Percentiles rank a stretch among this genome's conserved stretches.
Evolutionary conservation across 305 asterid genomes (phyloP).

Genomic region (Fraxinus xanthoxyloides): DNA sequence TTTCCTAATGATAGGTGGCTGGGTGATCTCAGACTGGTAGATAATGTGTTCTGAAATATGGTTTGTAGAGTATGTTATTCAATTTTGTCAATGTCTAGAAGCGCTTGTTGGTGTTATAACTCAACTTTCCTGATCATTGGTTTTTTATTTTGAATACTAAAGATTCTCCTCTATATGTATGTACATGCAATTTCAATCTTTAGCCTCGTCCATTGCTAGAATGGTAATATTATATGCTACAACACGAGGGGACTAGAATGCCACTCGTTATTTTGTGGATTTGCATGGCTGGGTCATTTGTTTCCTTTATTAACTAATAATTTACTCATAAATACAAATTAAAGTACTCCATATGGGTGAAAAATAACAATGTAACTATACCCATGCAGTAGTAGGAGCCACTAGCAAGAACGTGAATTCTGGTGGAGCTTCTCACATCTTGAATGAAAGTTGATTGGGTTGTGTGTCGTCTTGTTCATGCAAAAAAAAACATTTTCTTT

Average conservation of each 20-base stretch:
- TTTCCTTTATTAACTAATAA: background rate
- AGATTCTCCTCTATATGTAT: background rate
- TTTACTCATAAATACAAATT: background rate
- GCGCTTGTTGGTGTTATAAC: background rate
- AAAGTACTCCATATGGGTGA: background rate
- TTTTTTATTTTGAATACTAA: background rate
- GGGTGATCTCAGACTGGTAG: background rate
- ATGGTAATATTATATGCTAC: background rate
- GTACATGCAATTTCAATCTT: background rate
- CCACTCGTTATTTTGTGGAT: background rate
- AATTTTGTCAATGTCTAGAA: background rate
- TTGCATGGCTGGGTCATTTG: background rate
- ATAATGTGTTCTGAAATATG: background rate
- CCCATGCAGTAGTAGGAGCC: background rate
- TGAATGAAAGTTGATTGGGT: background rate
- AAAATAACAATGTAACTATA: background rate
- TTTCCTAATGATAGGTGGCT: constrained; percentile 6
- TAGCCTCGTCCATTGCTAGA: background rate
- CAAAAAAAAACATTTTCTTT: background rate
- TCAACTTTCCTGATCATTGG: background rate
- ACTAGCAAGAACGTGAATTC: background rate
- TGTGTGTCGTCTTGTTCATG: background rate
- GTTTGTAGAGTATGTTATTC: background rate
- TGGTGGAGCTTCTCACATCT: background rate
- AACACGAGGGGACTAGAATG: background rate